phyloP scores from a whole-genome alignment of 371 early-diverging fungal genomes.

The Mortierella sp. region DNA sequence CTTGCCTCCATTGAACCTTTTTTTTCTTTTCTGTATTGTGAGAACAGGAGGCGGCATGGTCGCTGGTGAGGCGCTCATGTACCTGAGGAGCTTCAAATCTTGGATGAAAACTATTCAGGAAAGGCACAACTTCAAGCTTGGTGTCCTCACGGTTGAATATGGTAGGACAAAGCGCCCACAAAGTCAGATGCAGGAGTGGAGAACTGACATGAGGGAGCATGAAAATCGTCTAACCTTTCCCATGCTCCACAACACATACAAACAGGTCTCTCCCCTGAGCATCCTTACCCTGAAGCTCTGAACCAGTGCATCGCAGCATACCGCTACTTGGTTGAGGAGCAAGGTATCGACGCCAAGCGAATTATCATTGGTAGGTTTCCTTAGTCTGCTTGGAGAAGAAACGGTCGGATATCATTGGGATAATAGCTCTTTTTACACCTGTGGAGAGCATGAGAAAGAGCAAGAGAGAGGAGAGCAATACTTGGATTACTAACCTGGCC shows the following conservation, averaged over 20 bases:
- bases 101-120: slow-evolving; percentile 58
- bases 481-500: not conserved
- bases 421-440: not conserved
- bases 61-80: slow-evolving; percentile 35
- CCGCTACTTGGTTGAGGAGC: slow-evolving; percentile 53
- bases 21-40: too few relatives aligned
- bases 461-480: not conserved
- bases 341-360: slow-evolving; percentile 19
- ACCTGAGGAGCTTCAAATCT: slow-evolving; percentile 18
- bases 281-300: slow-evolving; percentile 59
- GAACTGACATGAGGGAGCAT: not conserved
- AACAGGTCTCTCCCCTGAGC: slow-evolving; percentile 46
- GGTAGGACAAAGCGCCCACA: slow-evolving; percentile 38
- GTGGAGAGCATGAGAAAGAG: not conserved
- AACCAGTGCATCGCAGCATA: slow-evolving; percentile 57
- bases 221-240: not conserved
- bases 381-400: not conserved
- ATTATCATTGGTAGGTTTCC: slow-evolving; percentile 34
- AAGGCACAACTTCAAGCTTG: slow-evolving; percentile 57
- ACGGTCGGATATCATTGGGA: not conserved
- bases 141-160: slow-evolving; percentile 65
- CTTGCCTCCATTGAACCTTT: not conserved
- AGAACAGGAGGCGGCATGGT: slow-evolving; percentile 35
- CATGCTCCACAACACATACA: not conserved
- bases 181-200: not conserved